Percentiles rank a stretch among this genome's conserved stretches.
phyloP scores from a whole-genome alignment of 352 stramenopile species.

The Phytopythium aichiense region DNA sequence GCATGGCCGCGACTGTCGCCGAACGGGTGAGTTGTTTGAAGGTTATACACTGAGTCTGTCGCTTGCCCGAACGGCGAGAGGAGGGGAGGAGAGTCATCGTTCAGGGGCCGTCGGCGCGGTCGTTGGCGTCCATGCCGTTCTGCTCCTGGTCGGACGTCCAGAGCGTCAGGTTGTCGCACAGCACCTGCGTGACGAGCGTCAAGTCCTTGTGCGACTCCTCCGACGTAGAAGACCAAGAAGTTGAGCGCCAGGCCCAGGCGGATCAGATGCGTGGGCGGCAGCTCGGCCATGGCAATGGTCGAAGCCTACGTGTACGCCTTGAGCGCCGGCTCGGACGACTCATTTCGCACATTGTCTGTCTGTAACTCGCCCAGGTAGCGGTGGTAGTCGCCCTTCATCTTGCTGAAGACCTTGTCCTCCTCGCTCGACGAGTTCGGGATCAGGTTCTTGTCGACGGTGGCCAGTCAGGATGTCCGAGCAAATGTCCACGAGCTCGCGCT shows the following conservation, averaged over 20 bases:
- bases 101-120: too few species aligned
- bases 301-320: constrained; percentile 78
- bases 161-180: constrained; percentile 99
- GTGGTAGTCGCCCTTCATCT: constrained; percentile 99
- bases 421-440: constrained; percentile 97
- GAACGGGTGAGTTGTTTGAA: too few species aligned
- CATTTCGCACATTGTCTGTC: constrained; percentile 92
- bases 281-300: constrained; percentile 93
- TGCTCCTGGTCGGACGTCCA: too few species aligned
- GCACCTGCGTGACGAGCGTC: constrained; percentile 99
- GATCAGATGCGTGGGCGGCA: constrained; percentile 98
- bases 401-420: constrained; percentile 99
- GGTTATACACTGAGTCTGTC: too few species aligned
- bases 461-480: constrained; percentile 96
- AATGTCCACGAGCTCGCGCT: constrained; percentile 95
- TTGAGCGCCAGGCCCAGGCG: constrained; percentile 98
- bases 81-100: too few species aligned
- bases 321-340: constrained; percentile 86
- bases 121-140: too few species aligned
- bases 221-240: constrained; percentile 98
- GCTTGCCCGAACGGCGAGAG: too few species aligned
- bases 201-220: constrained; percentile 99
- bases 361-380: constrained; percentile 99
- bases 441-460: constrained; percentile 98
- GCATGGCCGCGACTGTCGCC: too few species aligned